These are phyloP conservation scores for Eucalyptus pauciflora DNA, from an alignment of 345 rosid genomes.

Conservation along the genomic window DNA sequence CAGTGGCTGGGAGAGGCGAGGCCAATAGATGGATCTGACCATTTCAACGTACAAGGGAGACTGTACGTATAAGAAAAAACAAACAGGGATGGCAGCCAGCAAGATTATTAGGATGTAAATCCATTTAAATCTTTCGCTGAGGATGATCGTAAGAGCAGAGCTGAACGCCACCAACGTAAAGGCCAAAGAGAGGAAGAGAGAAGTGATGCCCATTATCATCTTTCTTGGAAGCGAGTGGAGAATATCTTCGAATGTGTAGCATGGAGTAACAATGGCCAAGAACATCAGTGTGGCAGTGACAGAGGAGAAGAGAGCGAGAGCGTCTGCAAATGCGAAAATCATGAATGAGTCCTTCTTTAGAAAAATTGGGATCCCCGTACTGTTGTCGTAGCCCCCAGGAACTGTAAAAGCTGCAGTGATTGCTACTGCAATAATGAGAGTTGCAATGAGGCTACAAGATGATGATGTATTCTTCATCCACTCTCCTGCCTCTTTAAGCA, in stretches of 20 bases:
- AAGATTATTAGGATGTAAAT: background rate
- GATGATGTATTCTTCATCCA: background rate
- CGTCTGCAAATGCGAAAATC: background rate
- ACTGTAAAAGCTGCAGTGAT: background rate
- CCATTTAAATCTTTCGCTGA: background rate
- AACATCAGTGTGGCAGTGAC: background rate
- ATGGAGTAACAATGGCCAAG: background rate
- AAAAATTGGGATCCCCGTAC: background rate
- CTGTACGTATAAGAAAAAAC: background rate
- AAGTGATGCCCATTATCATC: background rate
- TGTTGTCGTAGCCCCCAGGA: background rate
- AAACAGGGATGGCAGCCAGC: background rate
- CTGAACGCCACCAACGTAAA: background rate
- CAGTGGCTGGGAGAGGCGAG: background rate
- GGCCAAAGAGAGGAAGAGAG: background rate
- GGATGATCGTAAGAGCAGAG: background rate
- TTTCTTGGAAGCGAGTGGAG: background rate
- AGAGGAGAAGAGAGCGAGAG: background rate
- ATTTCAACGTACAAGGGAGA: background rate
- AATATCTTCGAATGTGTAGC: background rate
- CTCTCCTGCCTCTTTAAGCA: background rate
- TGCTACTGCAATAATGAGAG: background rate
- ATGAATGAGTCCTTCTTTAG: background rate
- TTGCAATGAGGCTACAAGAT: background rate
- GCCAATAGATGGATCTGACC: background rate